phyloP scores from a whole-genome alignment of 257 asterid genomes.

The Ilex asprella region DNA sequence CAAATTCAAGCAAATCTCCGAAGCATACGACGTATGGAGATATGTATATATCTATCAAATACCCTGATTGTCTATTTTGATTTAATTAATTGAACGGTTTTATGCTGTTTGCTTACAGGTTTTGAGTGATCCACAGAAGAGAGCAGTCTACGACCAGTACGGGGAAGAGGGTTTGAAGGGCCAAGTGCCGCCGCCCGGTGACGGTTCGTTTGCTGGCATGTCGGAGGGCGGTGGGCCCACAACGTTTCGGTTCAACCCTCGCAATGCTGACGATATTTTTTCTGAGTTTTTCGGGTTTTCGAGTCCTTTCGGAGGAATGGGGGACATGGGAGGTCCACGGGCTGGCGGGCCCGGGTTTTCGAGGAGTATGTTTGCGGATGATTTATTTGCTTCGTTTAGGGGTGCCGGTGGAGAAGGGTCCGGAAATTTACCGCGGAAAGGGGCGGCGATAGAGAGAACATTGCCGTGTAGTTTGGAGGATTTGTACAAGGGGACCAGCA shows the following conservation, averaged over 20 bases:
- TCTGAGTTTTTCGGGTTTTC: slow-evolving; percentile 45
- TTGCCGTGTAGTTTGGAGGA: slow-evolving; percentile 70
- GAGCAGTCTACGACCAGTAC: slow-evolving; percentile 56
- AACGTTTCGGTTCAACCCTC: slow-evolving; percentile 48
- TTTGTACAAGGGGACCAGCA: slow-evolving; percentile 59
- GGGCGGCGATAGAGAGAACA: slow-evolving; percentile 45
- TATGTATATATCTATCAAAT: too few relatives aligned
- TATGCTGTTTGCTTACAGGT: slow-evolving; percentile 24
- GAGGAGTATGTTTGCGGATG: slow-evolving; percentile 46
- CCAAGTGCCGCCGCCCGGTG: slow-evolving; percentile 49
- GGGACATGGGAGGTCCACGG: slow-evolving; percentile 43
- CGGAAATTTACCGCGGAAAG: slow-evolving; percentile 30
- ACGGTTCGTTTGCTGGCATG: slow-evolving; percentile 30
- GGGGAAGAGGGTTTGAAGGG: slow-evolving; percentile 72
- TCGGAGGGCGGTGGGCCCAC: slow-evolving; percentile 30
- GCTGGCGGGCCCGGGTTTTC: slow-evolving; percentile 28
- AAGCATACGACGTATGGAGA: slow-evolving; percentile 55
- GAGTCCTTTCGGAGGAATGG: slow-evolving; percentile 49
- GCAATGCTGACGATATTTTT: slow-evolving; percentile 54
- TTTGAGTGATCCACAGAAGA: slow-evolving; percentile 60
- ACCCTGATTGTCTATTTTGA: not conserved
- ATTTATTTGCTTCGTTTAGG: slow-evolving; percentile 38
- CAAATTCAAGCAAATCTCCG: slow-evolving; percentile 67
- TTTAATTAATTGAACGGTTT: not conserved
- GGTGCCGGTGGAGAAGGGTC: slow-evolving; percentile 35